Evolutionary conservation across 495 filamentous ascomycete genomes (phyloP), one percentile per base, ranked within the genome.

Genomic region (Sporormia fimetaria): DNA sequence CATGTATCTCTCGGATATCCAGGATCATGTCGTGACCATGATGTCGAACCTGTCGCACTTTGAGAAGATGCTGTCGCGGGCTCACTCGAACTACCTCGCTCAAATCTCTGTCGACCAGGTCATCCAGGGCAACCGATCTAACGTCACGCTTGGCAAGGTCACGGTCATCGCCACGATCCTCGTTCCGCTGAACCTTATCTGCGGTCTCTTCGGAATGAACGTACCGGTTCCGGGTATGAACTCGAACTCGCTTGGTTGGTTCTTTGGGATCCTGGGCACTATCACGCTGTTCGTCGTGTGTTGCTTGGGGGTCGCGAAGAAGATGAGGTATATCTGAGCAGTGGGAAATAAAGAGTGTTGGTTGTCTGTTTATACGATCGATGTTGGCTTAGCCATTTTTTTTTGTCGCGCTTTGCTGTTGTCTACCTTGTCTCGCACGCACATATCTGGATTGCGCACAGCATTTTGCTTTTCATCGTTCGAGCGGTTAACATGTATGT

Each of bases 21-120:
- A 98, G 59, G 90, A 98, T 64, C 90, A 98, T 70, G 88, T 98
- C 23, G 84, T 98, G 22, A 96, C 90, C 44, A 95, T 96, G 90
- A 92, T 93, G 75, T 83, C 78, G 49, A 98, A 94, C 60, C 64
- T 98, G 37, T 77, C 74, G 7, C 90, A 98, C 57, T 95, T 90
- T 51, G 92, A 98, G 59, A 95, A 95, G 67, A 95, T 98, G 73
- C 75, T 98, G 38, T 85, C 81, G 5, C 81, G 92, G 15, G 80
- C 79, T n/a, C 92, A 96, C 65, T 80, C 80, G 64, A 98, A 98
- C 57, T 95, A 96, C 47, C 71, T 96, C 12, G 90, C 90, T 10
- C 90, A 95, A 63, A 73, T 98, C 43, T 87, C 81, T 33, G 87
- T 98, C 47, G 84, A 87, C 52, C 84, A 81, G 56, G 76, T 94